Percentiles rank a stretch among this genome's conserved stretches.
Evolutionary conservation across 441 rosid genomes (phyloP).

Genomic region (Mallotus repandus): DNA sequence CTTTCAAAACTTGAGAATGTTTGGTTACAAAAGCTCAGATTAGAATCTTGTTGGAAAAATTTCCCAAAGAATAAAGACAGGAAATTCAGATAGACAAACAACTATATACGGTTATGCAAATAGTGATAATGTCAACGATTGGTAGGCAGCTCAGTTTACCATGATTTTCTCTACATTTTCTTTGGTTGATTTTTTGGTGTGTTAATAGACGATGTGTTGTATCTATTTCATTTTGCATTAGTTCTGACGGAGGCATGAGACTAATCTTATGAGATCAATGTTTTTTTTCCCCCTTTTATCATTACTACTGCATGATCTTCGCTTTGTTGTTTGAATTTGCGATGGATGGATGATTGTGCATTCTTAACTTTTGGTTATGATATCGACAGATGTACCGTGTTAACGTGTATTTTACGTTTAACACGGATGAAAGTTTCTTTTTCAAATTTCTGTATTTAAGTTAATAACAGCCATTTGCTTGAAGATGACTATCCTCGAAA

Average conservation of each 20-base stretch:
- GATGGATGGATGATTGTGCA: neutral
- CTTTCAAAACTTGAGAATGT: constrained; percentile 8
- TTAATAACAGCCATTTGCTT: too few species aligned
- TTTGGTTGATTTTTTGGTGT: constrained; percentile 19
- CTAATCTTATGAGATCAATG: constrained; percentile 18
- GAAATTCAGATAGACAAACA: constrained; percentile 24
- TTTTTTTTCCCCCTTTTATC: neutral
- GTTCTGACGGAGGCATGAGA: constrained; percentile 13
- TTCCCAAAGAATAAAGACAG: constrained; percentile 21
- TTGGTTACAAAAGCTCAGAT: constrained; percentile 17
- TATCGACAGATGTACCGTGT: neutral
- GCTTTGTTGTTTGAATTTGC: neutral
- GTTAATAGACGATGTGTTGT: constrained; percentile 22
- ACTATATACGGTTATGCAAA: constrained; percentile 14
- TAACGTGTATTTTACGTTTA: neutral
- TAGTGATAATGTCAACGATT: constrained; percentile 12
- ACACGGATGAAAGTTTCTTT: neutral
- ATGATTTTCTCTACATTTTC: constrained; percentile 15
- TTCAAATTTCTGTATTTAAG: too few species aligned
- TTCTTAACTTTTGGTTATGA: neutral
- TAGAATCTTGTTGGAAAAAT: constrained; percentile 20
- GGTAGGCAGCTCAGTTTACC: constrained; percentile 24
- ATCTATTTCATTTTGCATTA: constrained; percentile 14
- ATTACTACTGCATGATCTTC: neutral
- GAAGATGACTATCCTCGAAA: neutral